Base-by-base conservation (phyloP, 116 monocot genomes). In the Dioscorea cayenensis region DNA sequence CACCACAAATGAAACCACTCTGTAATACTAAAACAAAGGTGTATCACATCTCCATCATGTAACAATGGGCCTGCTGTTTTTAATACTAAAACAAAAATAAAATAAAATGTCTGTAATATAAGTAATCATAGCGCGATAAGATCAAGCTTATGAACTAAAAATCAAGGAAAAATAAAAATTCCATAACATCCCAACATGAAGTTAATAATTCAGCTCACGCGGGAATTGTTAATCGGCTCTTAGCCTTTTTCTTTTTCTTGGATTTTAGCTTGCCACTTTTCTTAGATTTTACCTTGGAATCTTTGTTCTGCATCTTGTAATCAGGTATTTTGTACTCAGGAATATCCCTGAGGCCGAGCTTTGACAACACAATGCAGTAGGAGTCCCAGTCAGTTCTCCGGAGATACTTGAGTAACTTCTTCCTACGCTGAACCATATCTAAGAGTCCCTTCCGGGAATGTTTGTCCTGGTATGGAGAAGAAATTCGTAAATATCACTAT, bases 341-440 rank as follows among this genome's bases (percentile, higher is more conserved):
- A 3, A 77, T 66, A 29, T 97, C 97, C 58, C 97, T 69, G 9
- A 97, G 84, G 2, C 86, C 88, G 6, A 97, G 80, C 72, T 85
- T 97, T 12, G 93, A 88, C 50, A 97, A 66, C 11, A 86, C 97
- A 63, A 93, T 36, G 68, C 83, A 78, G 77, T 97, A 97, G 6
- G 97, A 93, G 50, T 93, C 93, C 97, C 97, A 93, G 73, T 97
- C 97, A 36, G 97, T 93, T 71, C 93, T 82, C 55, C 90, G 76
- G 0, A 97, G 81, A 72, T 97, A 93, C 74, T 93, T 93, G 71
- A 97, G 86, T 67, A 86, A 81, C 50, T 90, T 97, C 85, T 87
- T 97, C 63, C 93, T 86, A 65, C 67, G 86, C 72, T 94, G 89
- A 32, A 99, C 91, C 99, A 99, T 94, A 51, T 87, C 94, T 65